Evolutionary conservation across 108 stramenopile genomes (phyloP), one percentile per base, ranked within the genome.

Genomic region (Cyclotella distinguenda): DNA sequence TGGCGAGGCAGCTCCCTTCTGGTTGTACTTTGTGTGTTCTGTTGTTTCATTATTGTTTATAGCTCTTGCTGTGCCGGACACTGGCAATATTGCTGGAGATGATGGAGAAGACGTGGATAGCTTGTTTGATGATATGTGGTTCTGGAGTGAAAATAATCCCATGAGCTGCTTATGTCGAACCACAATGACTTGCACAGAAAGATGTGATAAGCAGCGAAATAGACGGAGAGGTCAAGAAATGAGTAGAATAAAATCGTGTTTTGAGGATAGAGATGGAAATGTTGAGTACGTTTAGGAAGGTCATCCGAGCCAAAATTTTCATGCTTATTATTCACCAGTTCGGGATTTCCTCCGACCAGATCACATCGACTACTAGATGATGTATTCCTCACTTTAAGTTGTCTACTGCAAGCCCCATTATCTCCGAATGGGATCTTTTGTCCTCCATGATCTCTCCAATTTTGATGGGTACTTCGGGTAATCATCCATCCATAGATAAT

Each of bases 41-140:
- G 21, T 75, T 34, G 54, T 61, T 30, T 55, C 68, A 30, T 64
- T 68, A 18, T 23, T 63, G 11, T 79, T 79, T 28, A 57, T 74
- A 12, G 16, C 47, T 12, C 36, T 79, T 11, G 78, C 78, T 34
- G 64, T 79, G 27, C 78, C 78, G 22, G 78, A 79, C 16, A 79
- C 78, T 0, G 78, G 73, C 6, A 73, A 55, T 35, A 71, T 78
- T 11, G 59, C 64, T 28, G 57, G 65, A 0, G 47, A 61, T 22
- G 73, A 74, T 44, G 67, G 60, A n/a, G 71, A 68, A 23, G 77
- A 78, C 44, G 66, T 78, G 18, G 77, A 78, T 11, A 66, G 52
- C 27, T 38, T 76, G 6, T 52, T 76, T 44, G 67, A 76, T 68
- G 66, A 76, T 8, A 58, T 61, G 23, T 57, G 60, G 38, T 64